phyloP scores from a whole-genome alignment of 805 yeast species.

The Teunomyces tritomae region DNA sequence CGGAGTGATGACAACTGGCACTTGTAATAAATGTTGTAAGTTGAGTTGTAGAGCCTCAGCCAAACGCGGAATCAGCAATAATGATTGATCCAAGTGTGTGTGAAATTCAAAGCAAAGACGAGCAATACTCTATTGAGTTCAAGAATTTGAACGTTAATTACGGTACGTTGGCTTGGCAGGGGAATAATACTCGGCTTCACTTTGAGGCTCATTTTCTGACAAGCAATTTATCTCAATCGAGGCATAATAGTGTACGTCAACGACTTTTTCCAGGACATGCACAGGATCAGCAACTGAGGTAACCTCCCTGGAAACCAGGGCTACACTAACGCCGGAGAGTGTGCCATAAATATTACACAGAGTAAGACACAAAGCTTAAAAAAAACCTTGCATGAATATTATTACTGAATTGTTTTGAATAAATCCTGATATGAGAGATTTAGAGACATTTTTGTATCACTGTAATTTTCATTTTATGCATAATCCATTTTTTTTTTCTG shows the following conservation, averaged over 20 bases:
- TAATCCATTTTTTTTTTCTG: slow-evolving; percentile 1
- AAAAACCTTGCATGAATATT: not conserved
- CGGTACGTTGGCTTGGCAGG: not conserved
- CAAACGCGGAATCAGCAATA: too few species aligned
- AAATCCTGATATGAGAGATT: slow-evolving; percentile 2
- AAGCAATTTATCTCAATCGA: not conserved
- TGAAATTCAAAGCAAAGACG: too few species aligned
- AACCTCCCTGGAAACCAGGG: not conserved
- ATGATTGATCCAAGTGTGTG: too few species aligned
- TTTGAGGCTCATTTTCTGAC: not conserved
- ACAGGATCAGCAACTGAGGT: not conserved
- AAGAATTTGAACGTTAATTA: not conserved
- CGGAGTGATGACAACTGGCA: not conserved
- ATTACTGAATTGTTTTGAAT: not conserved
- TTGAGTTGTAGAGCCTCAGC: too few species aligned
- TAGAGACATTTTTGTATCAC: not conserved
- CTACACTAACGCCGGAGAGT: not conserved
- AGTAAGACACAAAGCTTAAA: not conserved
- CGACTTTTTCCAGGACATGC: not conserved
- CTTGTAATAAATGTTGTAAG: not conserved
- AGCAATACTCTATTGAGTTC: too few species aligned
- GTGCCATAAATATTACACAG: not conserved
- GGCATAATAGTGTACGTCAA: not conserved
- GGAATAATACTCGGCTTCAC: not conserved
- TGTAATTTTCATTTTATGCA: not conserved